These are phyloP conservation scores for Ophidiomyces ophidiicola DNA, from an alignment of 2,329 filamentous ascomycete genomes.

Conservation along the genomic window DNA sequence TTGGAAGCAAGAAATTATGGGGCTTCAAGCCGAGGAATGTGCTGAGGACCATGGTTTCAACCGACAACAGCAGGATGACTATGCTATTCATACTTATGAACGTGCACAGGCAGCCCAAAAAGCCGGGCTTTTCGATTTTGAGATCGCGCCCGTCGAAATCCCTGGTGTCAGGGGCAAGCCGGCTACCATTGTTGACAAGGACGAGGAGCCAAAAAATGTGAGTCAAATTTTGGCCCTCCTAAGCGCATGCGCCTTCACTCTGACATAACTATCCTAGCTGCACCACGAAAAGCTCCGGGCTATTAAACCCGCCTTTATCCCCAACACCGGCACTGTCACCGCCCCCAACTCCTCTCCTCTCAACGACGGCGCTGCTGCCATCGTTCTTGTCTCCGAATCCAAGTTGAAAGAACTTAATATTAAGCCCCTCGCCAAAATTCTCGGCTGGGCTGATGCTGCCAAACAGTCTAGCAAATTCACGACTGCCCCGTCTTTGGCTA, in stretches of 20 bases:
- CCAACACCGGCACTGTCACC: slow-evolving; percentile 72
- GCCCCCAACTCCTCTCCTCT: slow-evolving; percentile 93
- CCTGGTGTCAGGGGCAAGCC: slow-evolving; percentile 85
- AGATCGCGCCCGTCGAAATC: slow-evolving; percentile 85
- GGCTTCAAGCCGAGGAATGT: slow-evolving; percentile 83
- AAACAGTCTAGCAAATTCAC: slow-evolving; percentile 92
- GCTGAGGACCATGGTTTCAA: slow-evolving; percentile 68
- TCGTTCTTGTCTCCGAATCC: slow-evolving; percentile 86
- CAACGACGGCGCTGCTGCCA: slow-evolving; percentile 83
- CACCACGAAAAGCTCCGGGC: slow-evolving; percentile 70
- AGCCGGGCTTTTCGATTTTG: slow-evolving; percentile 64
- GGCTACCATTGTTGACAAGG: slow-evolving; percentile 61
- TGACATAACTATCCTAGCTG: slow-evolving; percentile 34
- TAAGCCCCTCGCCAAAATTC: slow-evolving; percentile 89
- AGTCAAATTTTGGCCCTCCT: slow-evolving; percentile 19
- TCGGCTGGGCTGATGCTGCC: slow-evolving; percentile 92
- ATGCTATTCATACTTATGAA: slow-evolving; percentile 90
- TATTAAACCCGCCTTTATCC: slow-evolving; percentile 72
- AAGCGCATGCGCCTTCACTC: neutral
- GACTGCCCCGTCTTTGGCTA: slow-evolving; percentile 79
- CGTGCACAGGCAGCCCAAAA: slow-evolving; percentile 79
- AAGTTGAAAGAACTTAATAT: slow-evolving; percentile 85
- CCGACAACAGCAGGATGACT: slow-evolving; percentile 82
- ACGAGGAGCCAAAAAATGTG: slow-evolving; percentile 92
- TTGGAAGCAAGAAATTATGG: slow-evolving; percentile 93